phyloP scores from a whole-genome alignment of 2,329 filamentous ascomycete species.

The Monilinia aucupariae region DNA sequence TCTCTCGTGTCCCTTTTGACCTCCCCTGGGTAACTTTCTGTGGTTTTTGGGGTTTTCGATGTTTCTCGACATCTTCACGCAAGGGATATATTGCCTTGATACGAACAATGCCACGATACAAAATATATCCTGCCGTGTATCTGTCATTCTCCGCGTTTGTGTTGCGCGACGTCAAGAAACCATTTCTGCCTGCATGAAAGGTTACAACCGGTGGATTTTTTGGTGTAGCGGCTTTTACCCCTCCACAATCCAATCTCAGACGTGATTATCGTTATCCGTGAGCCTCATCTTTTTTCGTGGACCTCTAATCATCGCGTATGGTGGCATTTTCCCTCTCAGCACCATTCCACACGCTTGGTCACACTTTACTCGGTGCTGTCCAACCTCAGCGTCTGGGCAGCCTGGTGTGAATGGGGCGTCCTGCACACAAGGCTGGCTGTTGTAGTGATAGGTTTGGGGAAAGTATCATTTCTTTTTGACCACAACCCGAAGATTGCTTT shows the following conservation, averaged over 20 bases:
- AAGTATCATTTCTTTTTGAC: background rate
- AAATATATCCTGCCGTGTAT: background rate
- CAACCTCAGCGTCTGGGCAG: background rate
- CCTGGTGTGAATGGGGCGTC: background rate
- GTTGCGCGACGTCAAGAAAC: background rate
- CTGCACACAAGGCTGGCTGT: constrained; percentile 1
- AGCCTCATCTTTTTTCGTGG: background rate
- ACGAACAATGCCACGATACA: constrained; percentile 4
- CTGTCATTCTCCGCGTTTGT: background rate
- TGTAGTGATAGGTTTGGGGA: background rate
- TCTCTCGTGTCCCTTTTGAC: background rate
- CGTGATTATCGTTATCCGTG: background rate
- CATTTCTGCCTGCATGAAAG: background rate
- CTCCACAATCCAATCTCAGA: constrained; percentile 3
- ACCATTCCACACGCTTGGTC: background rate
- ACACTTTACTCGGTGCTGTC: background rate
- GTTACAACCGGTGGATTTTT: background rate
- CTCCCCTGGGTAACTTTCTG: background rate
- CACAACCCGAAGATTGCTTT: background rate
- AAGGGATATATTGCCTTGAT: background rate
- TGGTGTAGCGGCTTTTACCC: background rate
- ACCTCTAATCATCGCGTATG: background rate
- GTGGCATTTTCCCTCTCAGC: background rate
- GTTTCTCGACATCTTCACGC: background rate
- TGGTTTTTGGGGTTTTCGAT: too few species aligned